A percentile compares a stretch with the other conserved stretches of the same genome.
These are phyloP conservation scores for Jackrogersella multiformis DNA, from an alignment of 495 filamentous ascomycete species.

Conservation along the genomic window DNA sequence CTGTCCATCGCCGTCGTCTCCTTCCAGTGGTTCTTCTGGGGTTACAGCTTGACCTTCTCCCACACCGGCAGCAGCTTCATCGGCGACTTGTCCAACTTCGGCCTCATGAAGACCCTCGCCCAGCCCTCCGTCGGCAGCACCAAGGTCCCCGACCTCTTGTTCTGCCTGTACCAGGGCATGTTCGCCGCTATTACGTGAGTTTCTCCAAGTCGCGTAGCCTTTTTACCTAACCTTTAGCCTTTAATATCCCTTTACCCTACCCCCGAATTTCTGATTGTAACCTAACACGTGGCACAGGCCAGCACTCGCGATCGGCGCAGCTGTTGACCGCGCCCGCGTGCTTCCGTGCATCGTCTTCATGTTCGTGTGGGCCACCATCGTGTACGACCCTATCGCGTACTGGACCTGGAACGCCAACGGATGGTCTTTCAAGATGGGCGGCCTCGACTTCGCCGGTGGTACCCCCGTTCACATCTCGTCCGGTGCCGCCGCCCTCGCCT, in stretches of 20 bases:
- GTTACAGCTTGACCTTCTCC: slow-evolving; percentile 92
- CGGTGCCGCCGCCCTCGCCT: slow-evolving; percentile 80
- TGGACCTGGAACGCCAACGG: slow-evolving; percentile 90
- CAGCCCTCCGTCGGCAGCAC: slow-evolving; percentile 82
- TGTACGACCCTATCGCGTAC: slow-evolving; percentile 87
- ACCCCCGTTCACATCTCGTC: slow-evolving; percentile 89
- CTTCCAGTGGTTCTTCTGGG: slow-evolving; percentile 99
- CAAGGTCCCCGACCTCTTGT: slow-evolving; percentile 87
- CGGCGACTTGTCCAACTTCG: slow-evolving; percentile 87
- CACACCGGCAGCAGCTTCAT: slow-evolving; percentile 86
- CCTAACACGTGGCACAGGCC: slow-evolving; percentile 58
- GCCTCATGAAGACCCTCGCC: slow-evolving; percentile 79
- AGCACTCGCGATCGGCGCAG: slow-evolving; percentile 79
- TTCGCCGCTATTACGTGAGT: slow-evolving; percentile 83
- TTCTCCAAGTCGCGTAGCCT: not conserved
- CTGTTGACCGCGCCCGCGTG: slow-evolving; percentile 83
- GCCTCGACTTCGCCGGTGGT: slow-evolving; percentile 86
- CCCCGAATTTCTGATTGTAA: slow-evolving; percentile 17
- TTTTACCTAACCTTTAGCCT: not conserved
- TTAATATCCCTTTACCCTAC: not conserved
- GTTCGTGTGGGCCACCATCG: slow-evolving; percentile 86
- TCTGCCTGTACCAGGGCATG: slow-evolving; percentile 92
- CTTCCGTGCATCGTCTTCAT: slow-evolving; percentile 87
- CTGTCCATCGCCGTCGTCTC: slow-evolving; percentile 88
- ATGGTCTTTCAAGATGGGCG: slow-evolving; percentile 78